Evolutionary conservation across 441 rosid genomes (phyloP), one percentile per base, ranked within the genome.

Genomic region (Dalechampia spathulata): DNA sequence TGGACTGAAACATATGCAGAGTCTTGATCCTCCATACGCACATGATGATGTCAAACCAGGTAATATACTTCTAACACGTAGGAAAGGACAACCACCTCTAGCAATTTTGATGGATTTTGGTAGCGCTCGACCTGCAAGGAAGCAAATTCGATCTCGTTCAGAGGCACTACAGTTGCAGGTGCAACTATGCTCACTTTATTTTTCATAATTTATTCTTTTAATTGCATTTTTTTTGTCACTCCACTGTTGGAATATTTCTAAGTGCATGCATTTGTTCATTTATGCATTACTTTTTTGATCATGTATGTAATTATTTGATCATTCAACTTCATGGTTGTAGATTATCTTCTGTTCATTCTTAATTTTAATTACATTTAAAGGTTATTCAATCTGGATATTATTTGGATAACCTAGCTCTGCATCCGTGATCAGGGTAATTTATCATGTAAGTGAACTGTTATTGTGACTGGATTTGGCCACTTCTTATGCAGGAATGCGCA

Each of bases 1-100:
- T 69, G 99, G 99, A 56, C 87, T 93, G 46, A 80, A 81, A 72
- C 96, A 90, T 74, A 90, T 94, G 99, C 99, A 94, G 61, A 60
- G 75, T 65, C 74, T 87, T 67, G 95, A 81, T 49, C 95, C 98
- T 62, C 95, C 99, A 42, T 87, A 90, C 72, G 96, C 98, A 55
- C 99, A 94, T 79, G 87, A 94, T 80, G 99, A 94, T 80, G 94
- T 94, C 57, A 94, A 94, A 75, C 95, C 99, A 51, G 99, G 99
- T 16, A 94, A 94, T 71, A 79, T 94, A 65, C 96, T 94, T 52
- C 74, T 94, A 72, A 83, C 96, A 28, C 83, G 60, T 56, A 90
- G 87, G 74, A 87, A 84, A 68, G 98, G 96, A 49, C 84, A 81
- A 54, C 67, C 86, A 9, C 99, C 95, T 14, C 77, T 82, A 27